These are phyloP conservation scores for Apiotrichum gracile DNA, from an alignment of 1,284 basidiomycete genomes.

Conservation along the genomic window DNA sequence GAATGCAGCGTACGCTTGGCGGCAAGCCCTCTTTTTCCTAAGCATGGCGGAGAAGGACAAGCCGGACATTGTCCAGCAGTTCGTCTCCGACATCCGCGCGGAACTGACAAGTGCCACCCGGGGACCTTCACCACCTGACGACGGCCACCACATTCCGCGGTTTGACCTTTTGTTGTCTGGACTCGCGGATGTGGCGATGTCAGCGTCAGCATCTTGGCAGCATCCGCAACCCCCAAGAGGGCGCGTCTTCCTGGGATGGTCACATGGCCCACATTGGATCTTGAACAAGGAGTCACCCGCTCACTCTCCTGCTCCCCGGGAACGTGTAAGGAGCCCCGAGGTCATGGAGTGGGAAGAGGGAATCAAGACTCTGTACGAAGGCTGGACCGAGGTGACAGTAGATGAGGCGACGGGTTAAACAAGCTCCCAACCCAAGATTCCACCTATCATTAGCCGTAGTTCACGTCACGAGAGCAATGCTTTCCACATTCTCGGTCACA, in stretches of 20 bases:
- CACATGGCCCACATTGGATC: neutral
- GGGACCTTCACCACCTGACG: neutral
- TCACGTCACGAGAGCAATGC: too few relatives aligned
- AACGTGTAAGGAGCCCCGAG: neutral
- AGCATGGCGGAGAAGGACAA: neutral
- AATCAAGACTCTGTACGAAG: neutral
- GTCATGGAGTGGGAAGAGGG: neutral
- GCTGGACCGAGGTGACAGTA: neutral
- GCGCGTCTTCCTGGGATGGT: neutral
- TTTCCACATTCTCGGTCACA: too few relatives aligned
- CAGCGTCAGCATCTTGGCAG: too few relatives aligned
- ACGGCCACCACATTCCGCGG: neutral
- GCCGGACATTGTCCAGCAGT: neutral
- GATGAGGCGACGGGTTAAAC: too few relatives aligned
- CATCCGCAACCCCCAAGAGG: too few relatives aligned
- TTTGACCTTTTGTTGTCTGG: neutral
- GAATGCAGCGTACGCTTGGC: conserved; percentile 10
- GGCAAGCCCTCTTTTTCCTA: conserved; percentile 8
- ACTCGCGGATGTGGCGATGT: too few relatives aligned
- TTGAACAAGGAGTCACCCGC: neutral
- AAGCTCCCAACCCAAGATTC: too few relatives aligned
- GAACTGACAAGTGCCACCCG: neutral
- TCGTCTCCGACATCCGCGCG: neutral
- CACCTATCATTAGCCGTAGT: too few relatives aligned
- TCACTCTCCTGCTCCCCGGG: neutral